phyloP scores from a whole-genome alignment of 768 basidiomycete species.

The Agrocybe praecox region DNA sequence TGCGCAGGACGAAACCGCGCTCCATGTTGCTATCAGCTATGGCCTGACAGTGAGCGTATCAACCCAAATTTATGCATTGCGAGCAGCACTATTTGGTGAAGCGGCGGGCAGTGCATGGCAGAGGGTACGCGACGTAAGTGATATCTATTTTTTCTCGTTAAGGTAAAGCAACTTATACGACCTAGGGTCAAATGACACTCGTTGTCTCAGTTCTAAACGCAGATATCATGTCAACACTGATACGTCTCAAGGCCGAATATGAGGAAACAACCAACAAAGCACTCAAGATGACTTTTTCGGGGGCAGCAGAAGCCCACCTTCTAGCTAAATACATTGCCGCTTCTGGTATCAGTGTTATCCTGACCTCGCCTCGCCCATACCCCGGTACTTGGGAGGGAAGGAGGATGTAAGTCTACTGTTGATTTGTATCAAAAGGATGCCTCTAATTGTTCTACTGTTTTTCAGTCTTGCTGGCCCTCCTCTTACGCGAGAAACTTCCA shows the following conservation, averaged over 20 bases:
- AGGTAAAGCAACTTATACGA: background rate
- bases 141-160: too few species aligned
- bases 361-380: constrained; percentile 68
- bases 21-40: constrained; percentile 56
- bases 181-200: constrained; percentile 58
- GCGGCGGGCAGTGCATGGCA: constrained; percentile 23
- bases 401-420: constrained; percentile 55
- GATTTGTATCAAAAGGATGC: too few species aligned
- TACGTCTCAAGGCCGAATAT: constrained; percentile 64
- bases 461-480: constrained; percentile 71
- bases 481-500: constrained; percentile 54
- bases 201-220: constrained; percentile 66
- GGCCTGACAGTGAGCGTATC: constrained; percentile 52
- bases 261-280: constrained; percentile 40
- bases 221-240: constrained; percentile 68
- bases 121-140: too few species aligned
- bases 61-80: constrained; percentile 66
- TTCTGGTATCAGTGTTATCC: constrained; percentile 71
- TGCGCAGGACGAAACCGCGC: constrained; percentile 56
- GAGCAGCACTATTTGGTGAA: constrained; percentile 44
- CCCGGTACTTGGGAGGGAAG: constrained; percentile 67
- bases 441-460: background rate
- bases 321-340: constrained; percentile 72
- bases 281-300: constrained; percentile 52
- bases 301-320: constrained; percentile 70